phyloP scores from a whole-genome alignment of 75 land plant genomes.

The Isoetes taiwanensis region DNA sequence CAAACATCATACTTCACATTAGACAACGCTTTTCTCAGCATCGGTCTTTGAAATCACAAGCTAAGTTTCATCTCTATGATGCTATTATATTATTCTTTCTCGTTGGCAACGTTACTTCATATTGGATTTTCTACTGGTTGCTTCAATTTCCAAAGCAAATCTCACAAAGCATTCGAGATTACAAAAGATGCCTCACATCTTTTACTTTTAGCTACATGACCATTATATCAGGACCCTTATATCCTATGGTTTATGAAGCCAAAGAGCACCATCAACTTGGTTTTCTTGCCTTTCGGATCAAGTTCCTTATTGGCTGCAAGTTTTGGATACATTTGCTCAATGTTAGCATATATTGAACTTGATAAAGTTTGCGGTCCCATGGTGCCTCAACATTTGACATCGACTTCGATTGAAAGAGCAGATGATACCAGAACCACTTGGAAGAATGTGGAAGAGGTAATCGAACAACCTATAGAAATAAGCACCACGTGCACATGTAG shows the following conservation, averaged over 20 bases:
- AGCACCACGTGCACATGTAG: too few relatives aligned
- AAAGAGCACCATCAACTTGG: background rate
- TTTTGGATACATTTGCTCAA: too few relatives aligned
- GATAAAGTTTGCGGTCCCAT: too few relatives aligned
- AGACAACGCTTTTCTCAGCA: background rate
- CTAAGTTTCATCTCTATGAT: background rate
- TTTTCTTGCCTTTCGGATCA: background rate
- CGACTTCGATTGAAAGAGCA: too few relatives aligned
- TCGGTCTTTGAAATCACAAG: background rate
- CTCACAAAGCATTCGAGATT: background rate
- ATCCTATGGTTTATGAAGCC: background rate
- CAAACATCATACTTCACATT: background rate
- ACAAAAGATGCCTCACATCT: background rate
- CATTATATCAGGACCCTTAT: slow-evolving; percentile 4
- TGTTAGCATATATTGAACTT: too few relatives aligned
- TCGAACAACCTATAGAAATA: too few relatives aligned
- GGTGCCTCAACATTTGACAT: too few relatives aligned
- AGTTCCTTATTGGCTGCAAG: background rate
- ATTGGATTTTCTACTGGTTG: background rate
- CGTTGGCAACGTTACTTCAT: background rate
- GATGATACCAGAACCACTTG: too few relatives aligned
- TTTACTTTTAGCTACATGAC: background rate
- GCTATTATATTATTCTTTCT: background rate
- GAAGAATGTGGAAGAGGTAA: too few relatives aligned
- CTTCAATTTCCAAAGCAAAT: background rate